Evolutionary conservation across 2,329 filamentous ascomycete genomes (phyloP).

Genomic region (Diaporthe destruens): DNA sequence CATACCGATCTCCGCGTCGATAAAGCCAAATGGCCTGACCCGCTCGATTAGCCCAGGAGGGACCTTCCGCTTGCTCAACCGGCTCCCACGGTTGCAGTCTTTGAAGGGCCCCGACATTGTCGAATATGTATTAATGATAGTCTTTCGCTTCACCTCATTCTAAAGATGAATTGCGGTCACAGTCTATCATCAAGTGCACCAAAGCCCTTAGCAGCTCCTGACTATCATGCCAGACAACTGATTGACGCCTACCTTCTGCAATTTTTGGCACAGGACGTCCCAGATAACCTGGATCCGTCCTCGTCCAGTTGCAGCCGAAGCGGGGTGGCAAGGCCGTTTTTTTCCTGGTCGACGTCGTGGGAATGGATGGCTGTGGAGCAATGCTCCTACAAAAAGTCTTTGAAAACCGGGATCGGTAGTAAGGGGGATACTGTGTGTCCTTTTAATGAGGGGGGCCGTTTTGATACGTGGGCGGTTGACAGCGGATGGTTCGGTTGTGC

Average conservation of each 20-base stretch:
- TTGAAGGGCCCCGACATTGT: constrained; percentile 25
- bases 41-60: constrained; percentile 3
- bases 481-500: constrained; percentile 33
- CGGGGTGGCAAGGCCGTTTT: background rate
- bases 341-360: constrained; percentile 33
- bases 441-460: background rate
- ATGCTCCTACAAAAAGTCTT: constrained; percentile 35
- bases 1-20: constrained; percentile 44
- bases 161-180: constrained; percentile 25
- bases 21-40: constrained; percentile 35
- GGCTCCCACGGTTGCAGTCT: constrained; percentile 18
- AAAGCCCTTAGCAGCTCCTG: constrained; percentile 22
- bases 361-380: constrained; percentile 19
- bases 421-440: constrained; percentile 8
- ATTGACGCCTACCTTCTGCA: constrained; percentile 23
- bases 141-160: constrained; percentile 35
- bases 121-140: constrained; percentile 40
- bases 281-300: constrained; percentile 16
- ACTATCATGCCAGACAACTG: constrained; percentile 14
- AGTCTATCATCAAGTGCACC: constrained; percentile 5
- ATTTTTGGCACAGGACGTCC: constrained; percentile 16
- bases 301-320: constrained; percentile 17
- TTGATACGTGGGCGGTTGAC: constrained; percentile 32
- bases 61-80: constrained; percentile 2
- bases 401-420: constrained; percentile 38